Percentiles rank a stretch among this genome's conserved stretches.
phyloP scores from a whole-genome alignment of 2,329 filamentous ascomycete species.

The Aspergillus latus region DNA sequence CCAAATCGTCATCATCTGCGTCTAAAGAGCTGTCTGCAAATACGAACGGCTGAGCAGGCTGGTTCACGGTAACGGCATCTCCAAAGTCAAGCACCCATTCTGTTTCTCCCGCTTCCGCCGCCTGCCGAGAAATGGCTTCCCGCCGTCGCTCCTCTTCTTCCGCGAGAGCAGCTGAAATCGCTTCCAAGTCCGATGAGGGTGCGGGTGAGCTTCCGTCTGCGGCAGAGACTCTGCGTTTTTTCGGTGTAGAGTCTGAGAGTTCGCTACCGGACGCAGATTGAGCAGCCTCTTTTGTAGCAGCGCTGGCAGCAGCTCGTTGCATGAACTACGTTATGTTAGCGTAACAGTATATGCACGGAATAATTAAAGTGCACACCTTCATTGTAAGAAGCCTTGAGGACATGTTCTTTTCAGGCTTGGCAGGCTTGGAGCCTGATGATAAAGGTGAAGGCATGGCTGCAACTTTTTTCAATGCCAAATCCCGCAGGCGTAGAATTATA shows the following conservation, averaged over 20 bases:
- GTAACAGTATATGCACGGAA: neutral
- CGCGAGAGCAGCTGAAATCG: conserved; percentile 42
- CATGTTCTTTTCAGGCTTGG: conserved; percentile 67
- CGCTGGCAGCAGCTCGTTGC: conserved; percentile 76
- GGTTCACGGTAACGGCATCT: conserved; percentile 15
- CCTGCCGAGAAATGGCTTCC: conserved; percentile 41
- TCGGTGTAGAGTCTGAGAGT: conserved; percentile 30
- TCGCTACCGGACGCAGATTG: conserved; percentile 52
- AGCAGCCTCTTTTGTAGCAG: conserved; percentile 43
- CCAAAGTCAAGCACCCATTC: conserved; percentile 45
- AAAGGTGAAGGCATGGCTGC: conserved; percentile 33
- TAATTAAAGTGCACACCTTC: conserved; percentile 57
- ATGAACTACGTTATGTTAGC: conserved; percentile 63
- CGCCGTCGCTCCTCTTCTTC: conserved; percentile 44
- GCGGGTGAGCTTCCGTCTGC: conserved; percentile 23
- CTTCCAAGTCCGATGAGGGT: conserved; percentile 38
- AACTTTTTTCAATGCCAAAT: neutral
- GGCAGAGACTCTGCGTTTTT: conserved; percentile 37
- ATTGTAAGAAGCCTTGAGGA: conserved; percentile 87
- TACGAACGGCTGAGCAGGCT: conserved; percentile 27
- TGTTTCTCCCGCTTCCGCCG: conserved; percentile 45
- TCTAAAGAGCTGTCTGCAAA: conserved; percentile 37
- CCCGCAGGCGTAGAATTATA: conserved; percentile 6
- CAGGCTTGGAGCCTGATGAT: conserved; percentile 56
- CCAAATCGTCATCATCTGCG: conserved; percentile 30